Conservation (phyloP, 2,329 filamentous ascomycete species). For the Tolypocladium paradoxum region DNA sequence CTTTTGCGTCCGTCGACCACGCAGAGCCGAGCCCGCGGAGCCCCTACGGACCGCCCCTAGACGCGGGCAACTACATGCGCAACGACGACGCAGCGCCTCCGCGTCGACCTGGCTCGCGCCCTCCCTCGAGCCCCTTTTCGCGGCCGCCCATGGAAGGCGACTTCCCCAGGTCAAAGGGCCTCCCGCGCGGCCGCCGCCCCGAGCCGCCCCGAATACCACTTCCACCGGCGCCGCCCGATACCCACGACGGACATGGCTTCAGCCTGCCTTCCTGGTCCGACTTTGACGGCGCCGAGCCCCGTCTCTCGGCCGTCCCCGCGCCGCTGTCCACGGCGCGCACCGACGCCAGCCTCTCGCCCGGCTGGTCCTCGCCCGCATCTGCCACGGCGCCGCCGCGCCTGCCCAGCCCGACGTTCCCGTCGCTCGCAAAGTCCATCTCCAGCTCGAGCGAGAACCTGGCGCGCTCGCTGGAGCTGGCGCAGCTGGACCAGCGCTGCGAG, state of each 20-base stretch:
- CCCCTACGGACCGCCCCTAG: slow-evolving; percentile 6
- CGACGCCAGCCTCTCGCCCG: slow-evolving; percentile 1
- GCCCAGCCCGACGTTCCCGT: slow-evolving; percentile 25
- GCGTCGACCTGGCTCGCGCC: slow-evolving; percentile 3
- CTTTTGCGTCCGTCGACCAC: slow-evolving; percentile 10
- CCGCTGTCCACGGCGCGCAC: slow-evolving; percentile 19
- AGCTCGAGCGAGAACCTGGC: slow-evolving; percentile 19
- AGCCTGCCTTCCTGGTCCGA: slow-evolving; percentile 6
- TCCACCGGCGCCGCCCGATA: slow-evolving; percentile 1
- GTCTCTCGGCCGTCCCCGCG: slow-evolving; percentile 23
- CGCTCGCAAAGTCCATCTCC: slow-evolving; percentile 23
- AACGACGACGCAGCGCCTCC: slow-evolving; percentile 1
- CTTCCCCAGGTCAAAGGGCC: slow-evolving; percentile 22
- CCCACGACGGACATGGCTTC: neutral
- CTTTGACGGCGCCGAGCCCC: slow-evolving; percentile 16
- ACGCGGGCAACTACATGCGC: slow-evolving; percentile 4
- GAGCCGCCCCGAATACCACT: slow-evolving; percentile 3
- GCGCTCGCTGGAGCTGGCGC: slow-evolving; percentile 18
- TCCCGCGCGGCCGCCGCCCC: slow-evolving; percentile 23
- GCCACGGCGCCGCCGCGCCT: slow-evolving; percentile 20
- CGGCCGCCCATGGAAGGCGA: slow-evolving; percentile 18
- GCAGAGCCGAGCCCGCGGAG: slow-evolving; percentile 7
- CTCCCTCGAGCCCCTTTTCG: slow-evolving; percentile 15
- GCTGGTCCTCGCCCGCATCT: slow-evolving; percentile 14
- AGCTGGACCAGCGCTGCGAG: slow-evolving; percentile 7